Evolutionary conservation across 164 flowering plant species (phyloP).

Genomic region (Tetracentron sinense): DNA sequence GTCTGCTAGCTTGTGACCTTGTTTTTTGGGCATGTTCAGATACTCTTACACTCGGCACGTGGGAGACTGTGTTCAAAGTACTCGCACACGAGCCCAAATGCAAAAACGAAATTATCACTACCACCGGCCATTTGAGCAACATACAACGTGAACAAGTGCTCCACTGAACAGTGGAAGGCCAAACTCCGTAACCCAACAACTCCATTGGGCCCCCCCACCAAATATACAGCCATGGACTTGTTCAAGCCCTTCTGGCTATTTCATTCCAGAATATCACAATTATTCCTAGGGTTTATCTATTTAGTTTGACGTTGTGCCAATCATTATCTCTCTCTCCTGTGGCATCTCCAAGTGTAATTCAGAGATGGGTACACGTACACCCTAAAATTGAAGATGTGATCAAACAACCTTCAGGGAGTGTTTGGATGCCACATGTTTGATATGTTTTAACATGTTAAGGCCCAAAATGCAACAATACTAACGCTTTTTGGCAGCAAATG

Average conservation of each 20-base stretch:
- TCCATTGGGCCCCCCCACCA: constrained; percentile 7
- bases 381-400: no score
- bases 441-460: no score
- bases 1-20: background rate
- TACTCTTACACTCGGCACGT: no score
- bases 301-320: background rate
- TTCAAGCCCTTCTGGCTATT: background rate
- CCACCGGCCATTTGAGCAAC: constrained; percentile 18
- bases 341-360: background rate
- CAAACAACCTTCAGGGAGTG: background rate
- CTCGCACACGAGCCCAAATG: background rate
- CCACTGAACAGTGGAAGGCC: constrained; percentile 4
- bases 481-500: no score
- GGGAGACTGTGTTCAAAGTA: background rate
- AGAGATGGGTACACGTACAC: background rate
- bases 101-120: background rate
- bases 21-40: no score
- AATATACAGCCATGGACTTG: background rate
- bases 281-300: background rate
- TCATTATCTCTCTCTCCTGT: background rate
- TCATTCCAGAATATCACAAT: background rate
- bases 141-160: constrained; percentile 13
- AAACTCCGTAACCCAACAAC: constrained; percentile 13
- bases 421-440: no score
- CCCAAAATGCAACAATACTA: no score